Percentiles rank a stretch among this genome's conserved stretches.
Conservation (phyloP, 305 asterid genomes). For the Ruellia speciosa region DNA sequence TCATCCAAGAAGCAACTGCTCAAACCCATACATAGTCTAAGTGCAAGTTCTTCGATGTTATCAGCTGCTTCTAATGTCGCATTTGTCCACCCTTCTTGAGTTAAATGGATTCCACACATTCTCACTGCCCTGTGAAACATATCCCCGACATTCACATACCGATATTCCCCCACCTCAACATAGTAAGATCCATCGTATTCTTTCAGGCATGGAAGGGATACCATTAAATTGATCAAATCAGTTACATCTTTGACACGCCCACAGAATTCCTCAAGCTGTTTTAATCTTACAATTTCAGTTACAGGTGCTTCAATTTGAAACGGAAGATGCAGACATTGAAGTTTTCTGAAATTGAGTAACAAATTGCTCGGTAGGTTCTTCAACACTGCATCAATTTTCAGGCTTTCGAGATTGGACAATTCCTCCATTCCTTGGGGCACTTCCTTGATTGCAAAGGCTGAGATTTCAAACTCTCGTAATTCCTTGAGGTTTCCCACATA, state of each 20-base stretch:
- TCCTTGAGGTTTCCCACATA: constrained; percentile 2
- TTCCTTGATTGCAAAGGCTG: constrained; percentile 3
- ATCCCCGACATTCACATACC: too few relatives aligned
- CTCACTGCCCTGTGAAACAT: not conserved
- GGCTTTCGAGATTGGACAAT: not conserved
- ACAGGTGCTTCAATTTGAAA: not conserved
- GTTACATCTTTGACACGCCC: not conserved
- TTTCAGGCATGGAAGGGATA: not conserved
- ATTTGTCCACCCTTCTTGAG: not conserved
- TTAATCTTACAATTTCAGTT: constrained; percentile 6
- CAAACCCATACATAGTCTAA: not conserved
- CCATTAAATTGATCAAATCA: not conserved
- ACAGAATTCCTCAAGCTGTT: constrained; percentile 1
- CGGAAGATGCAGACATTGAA: constrained; percentile 2
- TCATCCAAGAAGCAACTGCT: not conserved
- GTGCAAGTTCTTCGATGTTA: not conserved
- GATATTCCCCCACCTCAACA: not conserved
- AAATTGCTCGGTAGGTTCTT: not conserved
- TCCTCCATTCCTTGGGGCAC: constrained; percentile 16
- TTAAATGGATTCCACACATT: not conserved
- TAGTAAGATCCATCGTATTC: not conserved
- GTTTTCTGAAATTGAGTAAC: not conserved
- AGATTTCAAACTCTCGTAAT: constrained; percentile 6
- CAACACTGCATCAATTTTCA: not conserved
- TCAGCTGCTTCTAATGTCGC: not conserved